Evolutionary conservation across 2,329 filamentous ascomycete species (phyloP), one percentile per base, ranked within the genome.

Genomic region (Diaporthe amygdali): DNA sequence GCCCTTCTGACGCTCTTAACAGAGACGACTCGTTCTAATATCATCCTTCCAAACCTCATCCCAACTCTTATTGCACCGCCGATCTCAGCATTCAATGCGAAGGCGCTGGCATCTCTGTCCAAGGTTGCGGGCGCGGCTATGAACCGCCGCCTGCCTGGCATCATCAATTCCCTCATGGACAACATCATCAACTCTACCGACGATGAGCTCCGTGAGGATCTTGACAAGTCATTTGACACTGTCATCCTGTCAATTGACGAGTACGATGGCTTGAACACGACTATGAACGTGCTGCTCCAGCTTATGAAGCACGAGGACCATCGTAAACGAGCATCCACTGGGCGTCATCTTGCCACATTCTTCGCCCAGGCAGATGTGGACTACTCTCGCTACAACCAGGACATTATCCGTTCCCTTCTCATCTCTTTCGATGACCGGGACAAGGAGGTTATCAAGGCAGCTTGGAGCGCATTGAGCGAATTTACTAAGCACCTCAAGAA

Each of bases 271-370:
- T 88, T 99, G 44, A 98, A 98, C 80, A 96, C 94, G 10, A 92
- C 94, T 72, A 98, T 99, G 94, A 97, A 94, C 77, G 94, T 96
- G 46, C 92, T 99, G 84, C 85, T 98, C 55, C 88, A 92, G 70
- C 88, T 98, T 70, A 89, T 95, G 76, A 98, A 98, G 83, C 92
- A 98, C 77, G 94, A 98, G 44, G 96, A 99, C 79, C 95, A 99
- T 81, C 90, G 88, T 71, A 93, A 92, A 82, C 91, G 97, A 75
- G 91, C 94, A 39, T 89, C 90, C 67, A 95, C 94, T 12, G 94
- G 94, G 59, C 85, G 88, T 52, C 95, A 97, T 77, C 85, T 99
- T 70, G 91, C 93, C 72, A 94, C 90, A 73, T 99, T 98, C 88
- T 98, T 98, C 79, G 85, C 91, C 0, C 87, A 90, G 66, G 89